These are phyloP conservation scores for Apiotrichum domesticum DNA, from an alignment of 1,284 basidiomycete species.

Conservation along the genomic window DNA sequence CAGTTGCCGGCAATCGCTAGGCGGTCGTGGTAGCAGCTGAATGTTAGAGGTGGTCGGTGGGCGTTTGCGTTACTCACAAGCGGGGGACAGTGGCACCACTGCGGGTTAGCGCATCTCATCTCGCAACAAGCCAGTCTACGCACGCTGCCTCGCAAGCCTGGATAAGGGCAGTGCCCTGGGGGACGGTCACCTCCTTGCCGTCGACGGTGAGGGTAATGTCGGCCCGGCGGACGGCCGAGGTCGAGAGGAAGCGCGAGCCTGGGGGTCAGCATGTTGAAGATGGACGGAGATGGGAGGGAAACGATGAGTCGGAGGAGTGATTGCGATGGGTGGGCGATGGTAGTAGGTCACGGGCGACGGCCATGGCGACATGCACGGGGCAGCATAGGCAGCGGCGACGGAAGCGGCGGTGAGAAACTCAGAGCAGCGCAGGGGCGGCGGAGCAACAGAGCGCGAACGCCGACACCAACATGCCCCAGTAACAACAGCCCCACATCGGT, in stretches of 20 bases:
- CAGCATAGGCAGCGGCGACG: too few species aligned
- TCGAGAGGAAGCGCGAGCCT: slow-evolving; percentile 39
- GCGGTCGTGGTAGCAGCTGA: slow-evolving; percentile 52
- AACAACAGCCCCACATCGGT: too few species aligned
- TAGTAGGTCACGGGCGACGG: neutral
- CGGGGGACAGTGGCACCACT: slow-evolving; percentile 33
- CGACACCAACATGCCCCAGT: too few species aligned
- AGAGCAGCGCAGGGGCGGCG: too few species aligned
- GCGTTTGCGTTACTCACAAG: slow-evolving; percentile 26
- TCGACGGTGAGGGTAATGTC: slow-evolving; percentile 86
- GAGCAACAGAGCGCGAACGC: too few species aligned
- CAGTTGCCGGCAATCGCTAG: slow-evolving; percentile 93
- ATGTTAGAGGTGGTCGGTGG: neutral
- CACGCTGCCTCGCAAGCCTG: slow-evolving; percentile 67
- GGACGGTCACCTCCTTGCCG: slow-evolving; percentile 88
- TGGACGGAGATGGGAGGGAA: neutral
- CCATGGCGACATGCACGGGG: too few species aligned
- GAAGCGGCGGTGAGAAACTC: too few species aligned
- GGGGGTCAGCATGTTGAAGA: neutral
- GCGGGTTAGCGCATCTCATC: neutral
- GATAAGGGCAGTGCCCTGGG: slow-evolving; percentile 83
- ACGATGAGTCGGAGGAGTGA: neutral
- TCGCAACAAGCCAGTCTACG: slow-evolving; percentile 1
- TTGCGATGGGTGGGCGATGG: neutral
- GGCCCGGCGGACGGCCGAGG: slow-evolving; percentile 53